Conservation (phyloP, 176 grass and related monocot species). For the Eremochloa ophiuroides region DNA sequence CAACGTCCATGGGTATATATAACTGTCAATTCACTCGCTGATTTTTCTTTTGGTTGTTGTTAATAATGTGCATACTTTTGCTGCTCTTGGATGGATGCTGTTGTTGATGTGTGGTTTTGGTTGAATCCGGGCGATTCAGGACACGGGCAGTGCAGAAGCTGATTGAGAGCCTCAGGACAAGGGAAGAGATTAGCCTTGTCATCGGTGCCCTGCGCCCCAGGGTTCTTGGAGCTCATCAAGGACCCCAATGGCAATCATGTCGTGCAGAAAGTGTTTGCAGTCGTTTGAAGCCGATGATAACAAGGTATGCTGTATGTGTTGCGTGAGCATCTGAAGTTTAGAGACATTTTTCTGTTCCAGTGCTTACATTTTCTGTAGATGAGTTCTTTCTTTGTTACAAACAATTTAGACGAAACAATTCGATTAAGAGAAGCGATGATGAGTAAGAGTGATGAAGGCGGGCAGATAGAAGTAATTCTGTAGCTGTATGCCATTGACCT, state of each 20-base stretch:
- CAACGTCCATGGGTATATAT: conserved; percentile 78
- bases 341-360: neutral
- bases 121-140: conserved; percentile 32
- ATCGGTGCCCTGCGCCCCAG: conserved; percentile 40
- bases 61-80: neutral
- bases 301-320: conserved; percentile 65
- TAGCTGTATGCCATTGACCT: neutral
- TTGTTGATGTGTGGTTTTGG: neutral
- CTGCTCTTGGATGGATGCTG: too few species aligned
- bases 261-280: conserved; percentile 67
- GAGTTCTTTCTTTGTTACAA: neutral
- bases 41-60: neutral
- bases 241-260: conserved; percentile 89
- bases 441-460: too few species aligned
- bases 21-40: neutral
- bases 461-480: neutral
- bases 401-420: neutral
- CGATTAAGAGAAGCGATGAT: neutral
- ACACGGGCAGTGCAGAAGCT: conserved; percentile 81
- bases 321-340: too few species aligned
- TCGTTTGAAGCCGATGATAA: conserved; percentile 68
- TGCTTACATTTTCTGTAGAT: neutral
- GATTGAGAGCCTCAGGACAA: conserved; percentile 60
- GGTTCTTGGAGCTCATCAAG: conserved; percentile 75
- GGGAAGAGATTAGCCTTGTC: conserved; percentile 56